These are phyloP conservation scores for Tuber calosporum DNA, from an alignment of 495 filamentous ascomycete species.

Conservation along the genomic window DNA sequence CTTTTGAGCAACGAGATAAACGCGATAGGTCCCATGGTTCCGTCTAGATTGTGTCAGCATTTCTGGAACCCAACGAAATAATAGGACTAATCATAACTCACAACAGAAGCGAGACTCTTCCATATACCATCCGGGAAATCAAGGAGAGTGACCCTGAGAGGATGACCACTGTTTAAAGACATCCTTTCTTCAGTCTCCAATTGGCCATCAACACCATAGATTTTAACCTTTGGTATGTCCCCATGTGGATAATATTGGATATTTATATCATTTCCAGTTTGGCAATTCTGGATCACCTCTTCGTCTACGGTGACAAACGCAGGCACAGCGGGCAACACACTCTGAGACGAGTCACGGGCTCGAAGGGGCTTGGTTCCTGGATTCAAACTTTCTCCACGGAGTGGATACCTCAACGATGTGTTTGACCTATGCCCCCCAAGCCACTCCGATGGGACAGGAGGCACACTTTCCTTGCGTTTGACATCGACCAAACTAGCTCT, in stretches of 20 bases:
- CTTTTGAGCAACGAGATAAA: conserved; percentile 21
- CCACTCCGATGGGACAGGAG: background rate
- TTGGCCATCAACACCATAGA: background rate
- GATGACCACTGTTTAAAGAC: background rate
- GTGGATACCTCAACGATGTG: background rate
- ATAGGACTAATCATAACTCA: background rate
- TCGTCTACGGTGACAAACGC: background rate
- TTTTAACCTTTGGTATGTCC: background rate
- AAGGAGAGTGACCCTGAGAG: background rate
- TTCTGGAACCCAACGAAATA: background rate
- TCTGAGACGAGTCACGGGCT: background rate
- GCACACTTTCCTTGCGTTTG: background rate
- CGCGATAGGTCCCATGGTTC: conserved; percentile 27
- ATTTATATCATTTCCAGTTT: background rate
- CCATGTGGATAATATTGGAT: background rate
- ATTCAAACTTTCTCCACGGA: background rate
- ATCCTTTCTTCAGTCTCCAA: background rate
- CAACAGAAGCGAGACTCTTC: background rate
- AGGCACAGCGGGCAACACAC: background rate
- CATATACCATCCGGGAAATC: background rate
- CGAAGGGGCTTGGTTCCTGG: background rate
- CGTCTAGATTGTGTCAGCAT: conserved; percentile 6
- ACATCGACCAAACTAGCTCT: background rate
- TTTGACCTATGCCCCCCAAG: background rate
- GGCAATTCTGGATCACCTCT: background rate